Evolutionary conservation across 1,284 basidiomycete species (phyloP), one percentile per base, ranked within the genome.

Genomic region (Thecaphora thlaspeos): DNA sequence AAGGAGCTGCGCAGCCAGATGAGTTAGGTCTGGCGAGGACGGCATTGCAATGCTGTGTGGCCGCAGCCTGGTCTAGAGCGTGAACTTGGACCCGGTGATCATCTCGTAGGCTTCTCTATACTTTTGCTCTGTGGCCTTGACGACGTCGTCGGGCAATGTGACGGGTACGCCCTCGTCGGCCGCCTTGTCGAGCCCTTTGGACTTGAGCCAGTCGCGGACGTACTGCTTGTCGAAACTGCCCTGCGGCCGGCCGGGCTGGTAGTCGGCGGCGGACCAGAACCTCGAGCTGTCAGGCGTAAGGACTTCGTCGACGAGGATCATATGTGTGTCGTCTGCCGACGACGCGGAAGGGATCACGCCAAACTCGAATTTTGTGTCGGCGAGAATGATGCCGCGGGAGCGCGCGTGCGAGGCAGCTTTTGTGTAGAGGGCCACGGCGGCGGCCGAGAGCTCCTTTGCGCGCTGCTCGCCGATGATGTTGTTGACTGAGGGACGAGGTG

Each of bases 191-290:
- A 71, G 50, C 7, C 70, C 66, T 15, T 72, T 55, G 2, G 55
- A 51, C 50, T 70, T 76, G 50, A 77, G 59, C 88, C 91, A 92
- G 78, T 97, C 92, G 34, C 95, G 83, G 41, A 98, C 81, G 75
- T 89, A 96, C 80, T 99, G 94, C 82, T 99, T 98, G 80, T 98
- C 95, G 73, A 95, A 98, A 72, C 90, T 91, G 19, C 87, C 84
- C 80, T 96, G 94, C 0, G 86, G 77, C 51, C 83, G 82, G 10
- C 94, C 94, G 2, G 85, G 82, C 37, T 81, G 79, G 80, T 95
- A 98, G 2, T 81, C 83, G 14, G 81, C 82, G 0, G 86, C 82
- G 1, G 91, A 87, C 94, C 95, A 98, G 82, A 97, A 99, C 38
- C 94, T 85, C 18, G 92, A 96, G 21, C 91, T 95, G 80, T 98